phyloP scores from a whole-genome alignment of 2,329 filamentous ascomycete genomes.

The Pyricularia grisea region DNA sequence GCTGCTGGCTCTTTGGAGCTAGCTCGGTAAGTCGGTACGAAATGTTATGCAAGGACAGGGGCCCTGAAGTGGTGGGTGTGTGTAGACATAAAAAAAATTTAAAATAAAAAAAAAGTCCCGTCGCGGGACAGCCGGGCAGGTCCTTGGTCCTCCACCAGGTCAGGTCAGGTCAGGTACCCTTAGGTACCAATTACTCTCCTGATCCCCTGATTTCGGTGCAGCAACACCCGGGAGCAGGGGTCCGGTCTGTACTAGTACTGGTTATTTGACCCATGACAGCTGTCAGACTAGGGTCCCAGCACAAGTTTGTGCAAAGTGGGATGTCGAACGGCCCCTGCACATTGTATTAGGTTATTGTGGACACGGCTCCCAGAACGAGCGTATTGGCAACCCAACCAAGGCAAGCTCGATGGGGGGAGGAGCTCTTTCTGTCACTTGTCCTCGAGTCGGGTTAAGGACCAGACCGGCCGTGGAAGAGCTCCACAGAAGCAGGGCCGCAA shows the following conservation, averaged over 20 bases:
- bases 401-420: neutral
- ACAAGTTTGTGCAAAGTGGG: neutral
- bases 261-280: neutral
- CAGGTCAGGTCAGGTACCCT: neutral
- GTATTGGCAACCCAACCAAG: neutral
- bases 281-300: neutral
- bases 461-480: neutral
- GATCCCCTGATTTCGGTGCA: slow-evolving; percentile 1
- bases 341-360: neutral
- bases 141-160: neutral
- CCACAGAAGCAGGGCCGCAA: neutral
- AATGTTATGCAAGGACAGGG: slow-evolving; percentile 1
- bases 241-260: neutral
- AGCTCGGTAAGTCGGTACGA: slow-evolving; percentile 1
- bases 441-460: neutral
- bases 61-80: neutral
- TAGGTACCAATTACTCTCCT: neutral
- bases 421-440: neutral
- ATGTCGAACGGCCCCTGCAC: neutral
- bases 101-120: neutral
- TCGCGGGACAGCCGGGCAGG: neutral
- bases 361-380: neutral
- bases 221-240: neutral
- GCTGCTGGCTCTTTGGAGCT: neutral
- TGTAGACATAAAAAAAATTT: neutral